Percentiles rank a stretch among this genome's conserved stretches.
Conservation (phyloP, 2,329 filamentous ascomycete genomes). For the Colletotrichum sp. region DNA sequence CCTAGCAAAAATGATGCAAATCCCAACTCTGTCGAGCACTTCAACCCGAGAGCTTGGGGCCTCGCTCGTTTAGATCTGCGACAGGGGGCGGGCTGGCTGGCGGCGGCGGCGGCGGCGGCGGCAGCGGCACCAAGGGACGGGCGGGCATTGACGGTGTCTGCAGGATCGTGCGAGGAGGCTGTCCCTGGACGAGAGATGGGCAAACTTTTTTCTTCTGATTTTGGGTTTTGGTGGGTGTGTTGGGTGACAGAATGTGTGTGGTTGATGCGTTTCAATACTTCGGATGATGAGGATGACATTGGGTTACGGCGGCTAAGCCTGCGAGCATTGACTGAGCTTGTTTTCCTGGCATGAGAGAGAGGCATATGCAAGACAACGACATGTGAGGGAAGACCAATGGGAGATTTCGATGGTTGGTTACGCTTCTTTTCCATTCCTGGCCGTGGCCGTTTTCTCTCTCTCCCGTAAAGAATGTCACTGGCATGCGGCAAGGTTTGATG, state of each 20-base stretch:
- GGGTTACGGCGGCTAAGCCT: not conserved
- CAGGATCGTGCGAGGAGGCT: not conserved
- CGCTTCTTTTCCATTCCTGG: not conserved
- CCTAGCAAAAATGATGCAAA: not conserved
- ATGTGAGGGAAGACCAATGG: not conserved
- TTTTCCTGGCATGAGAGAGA: not conserved
- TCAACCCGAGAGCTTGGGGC: constrained; percentile 9
- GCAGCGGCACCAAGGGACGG: not conserved
- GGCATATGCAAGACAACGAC: not conserved
- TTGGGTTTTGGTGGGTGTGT: not conserved
- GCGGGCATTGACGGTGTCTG: not conserved
- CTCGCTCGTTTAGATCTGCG: constrained; percentile 2
- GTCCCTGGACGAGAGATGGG: not conserved
- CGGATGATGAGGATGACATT: not conserved
- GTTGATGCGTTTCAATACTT: constrained; percentile 14
- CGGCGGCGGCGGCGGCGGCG: not conserved
- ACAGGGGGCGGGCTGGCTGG: not conserved
- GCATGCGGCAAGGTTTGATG: not conserved
- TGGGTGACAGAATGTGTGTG: not conserved
- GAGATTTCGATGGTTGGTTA: not conserved
- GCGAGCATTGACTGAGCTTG: not conserved
- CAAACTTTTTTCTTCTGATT: not conserved
- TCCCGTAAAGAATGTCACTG: not conserved
- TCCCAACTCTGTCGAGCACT: not conserved
- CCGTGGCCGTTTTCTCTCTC: not conserved